Conservation (phyloP, 176 grass and related monocot genomes). For the Eleusine coracana region DNA sequence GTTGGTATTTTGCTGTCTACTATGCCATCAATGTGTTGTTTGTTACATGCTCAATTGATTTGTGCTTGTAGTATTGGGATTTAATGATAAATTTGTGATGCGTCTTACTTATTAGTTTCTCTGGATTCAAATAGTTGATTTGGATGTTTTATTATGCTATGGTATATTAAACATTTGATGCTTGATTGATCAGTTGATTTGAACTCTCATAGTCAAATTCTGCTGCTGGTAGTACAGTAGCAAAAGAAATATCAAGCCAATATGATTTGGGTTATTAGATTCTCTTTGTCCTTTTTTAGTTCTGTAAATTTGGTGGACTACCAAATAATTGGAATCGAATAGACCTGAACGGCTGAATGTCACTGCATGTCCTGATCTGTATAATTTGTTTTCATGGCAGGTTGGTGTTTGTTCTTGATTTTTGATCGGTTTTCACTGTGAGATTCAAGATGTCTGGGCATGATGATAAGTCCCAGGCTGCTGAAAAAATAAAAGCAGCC, state of each 20-base stretch:
- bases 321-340: neutral
- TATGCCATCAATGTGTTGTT: neutral
- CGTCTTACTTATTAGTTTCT: neutral
- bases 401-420: neutral
- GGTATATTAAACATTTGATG: neutral
- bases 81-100: neutral
- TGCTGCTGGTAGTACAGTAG: neutral
- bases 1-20: neutral
- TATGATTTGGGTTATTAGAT: neutral
- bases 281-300: neutral
- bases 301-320: neutral
- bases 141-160: neutral
- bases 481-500: constrained; percentile 62
- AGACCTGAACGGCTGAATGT: neutral
- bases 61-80: neutral
- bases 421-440: neutral
- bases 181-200: constrained; percentile 3
- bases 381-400: constrained; percentile 20
- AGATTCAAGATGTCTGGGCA: constrained; percentile 62
- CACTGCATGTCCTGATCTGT: neutral
- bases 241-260: neutral
- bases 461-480: constrained; percentile 54
- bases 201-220: neutral
- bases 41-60: neutral
- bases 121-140: neutral